These are phyloP conservation scores for Dioszegia hungarica DNA, from an alignment of 768 basidiomycete genomes.

Conservation along the genomic window DNA sequence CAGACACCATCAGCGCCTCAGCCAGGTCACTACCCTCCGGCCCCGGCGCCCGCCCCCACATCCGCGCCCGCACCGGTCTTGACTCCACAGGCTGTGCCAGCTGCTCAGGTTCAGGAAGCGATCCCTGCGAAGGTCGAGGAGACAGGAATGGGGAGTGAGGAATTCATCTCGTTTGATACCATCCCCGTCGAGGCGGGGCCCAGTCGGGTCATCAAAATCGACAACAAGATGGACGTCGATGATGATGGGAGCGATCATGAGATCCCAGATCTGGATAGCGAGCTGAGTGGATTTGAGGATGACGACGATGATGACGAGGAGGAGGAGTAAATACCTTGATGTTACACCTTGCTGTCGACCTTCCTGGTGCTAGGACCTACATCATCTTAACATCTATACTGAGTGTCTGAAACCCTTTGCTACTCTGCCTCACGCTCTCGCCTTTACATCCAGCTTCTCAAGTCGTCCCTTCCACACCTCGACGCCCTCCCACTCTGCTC, in stretches of 20 bases:
- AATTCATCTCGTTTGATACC: slow-evolving; percentile 1
- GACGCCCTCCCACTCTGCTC: slow-evolving; percentile 40
- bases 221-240: background rate
- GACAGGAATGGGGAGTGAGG: background rate
- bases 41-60: background rate
- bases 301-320: slow-evolving; percentile 20
- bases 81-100: background rate
- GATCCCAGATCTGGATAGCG: slow-evolving; percentile 29
- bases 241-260: slow-evolving; percentile 21
- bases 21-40: background rate
- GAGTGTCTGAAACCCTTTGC: too few species aligned
- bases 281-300: slow-evolving; percentile 9
- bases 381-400: too few species aligned
- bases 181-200: background rate
- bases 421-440: background rate
- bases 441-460: background rate
- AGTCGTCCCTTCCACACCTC: slow-evolving; percentile 4
- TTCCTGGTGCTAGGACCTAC: too few species aligned
- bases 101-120: too few species aligned
- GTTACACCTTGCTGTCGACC: background rate
- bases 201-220: background rate
- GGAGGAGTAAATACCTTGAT: background rate
- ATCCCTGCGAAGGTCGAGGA: too few species aligned
- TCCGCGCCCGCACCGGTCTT: background rate
- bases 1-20: background rate